Evolutionary conservation across 108 stramenopile genomes (phyloP), one percentile per base, ranked within the genome.

Genomic region (Fragilariopsis cylindrus): DNA sequence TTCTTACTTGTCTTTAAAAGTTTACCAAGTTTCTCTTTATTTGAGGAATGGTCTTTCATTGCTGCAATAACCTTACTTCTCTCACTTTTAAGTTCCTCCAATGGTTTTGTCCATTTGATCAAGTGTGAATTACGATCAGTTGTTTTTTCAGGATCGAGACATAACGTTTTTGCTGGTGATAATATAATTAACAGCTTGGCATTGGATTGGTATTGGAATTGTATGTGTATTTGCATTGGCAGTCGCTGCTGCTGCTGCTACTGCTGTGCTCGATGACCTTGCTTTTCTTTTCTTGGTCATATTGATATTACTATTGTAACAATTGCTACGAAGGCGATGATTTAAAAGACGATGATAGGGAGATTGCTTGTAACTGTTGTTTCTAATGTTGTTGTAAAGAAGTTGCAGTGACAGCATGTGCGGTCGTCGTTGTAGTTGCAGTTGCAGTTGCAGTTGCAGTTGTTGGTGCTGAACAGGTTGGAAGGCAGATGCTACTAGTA

Each of bases 161-260:
- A 81, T 21, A 90, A 63, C 2, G 89, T 90, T 65, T 90, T 90
- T 72, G 89, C 85, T 6, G 89, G 89, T 52, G 80, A 78, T 6
- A 90, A 70, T 48, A 90, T 87, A 4, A 39, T 39, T 5, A 60
- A 40, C 41, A 60, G 12, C 41, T 60, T 60, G 19, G 50, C 50
- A 52, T 13, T 9, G 13, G 50, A 50, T 50, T 8, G 50, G 50
- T 1, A 52, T 13, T 9, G 50, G 50, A 13, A 52, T 13, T 13
- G 12, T 52, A 13, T 13, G 50, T 52, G 50, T 52, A 13, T 2
- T 30, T 30, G 30, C 30, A 30, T 30, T 30, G 30, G 30, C 30
- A 30, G 30, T 30, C 30, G 50, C 50, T 2, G 50, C 13, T 1
- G 50, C 13, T 13, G 50, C 9, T 9, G 13, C 50, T 52, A 9